A percentile compares a stretch with the other conserved stretches of the same genome.
These are phyloP conservation scores for Dictyostelium capitatum DNA, from an alignment of 78 protist species.

Conservation along the genomic window DNA sequence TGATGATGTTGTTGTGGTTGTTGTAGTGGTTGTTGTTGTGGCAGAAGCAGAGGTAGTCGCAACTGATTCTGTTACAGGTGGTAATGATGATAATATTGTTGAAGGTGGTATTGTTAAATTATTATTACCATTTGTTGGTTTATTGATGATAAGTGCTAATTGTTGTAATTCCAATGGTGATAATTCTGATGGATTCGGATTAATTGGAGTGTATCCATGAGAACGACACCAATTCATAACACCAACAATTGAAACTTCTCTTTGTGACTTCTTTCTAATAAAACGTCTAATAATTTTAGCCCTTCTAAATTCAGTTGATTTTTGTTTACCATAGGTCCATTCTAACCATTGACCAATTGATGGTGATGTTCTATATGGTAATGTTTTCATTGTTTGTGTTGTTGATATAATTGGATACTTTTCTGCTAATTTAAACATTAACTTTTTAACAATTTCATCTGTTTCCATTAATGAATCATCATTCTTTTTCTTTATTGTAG, in stretches of 20 bases:
- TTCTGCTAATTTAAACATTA: not conserved
- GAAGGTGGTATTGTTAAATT: not conserved
- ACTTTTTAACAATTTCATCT: constrained; percentile 1
- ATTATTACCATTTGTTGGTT: not conserved
- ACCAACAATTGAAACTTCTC: not conserved
- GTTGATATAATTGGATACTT: constrained; percentile 31
- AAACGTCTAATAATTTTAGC: constrained; percentile 7
- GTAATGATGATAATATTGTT: not conserved
- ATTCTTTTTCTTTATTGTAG: not conserved
- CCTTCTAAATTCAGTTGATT: constrained; percentile 49
- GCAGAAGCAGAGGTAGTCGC: not conserved
- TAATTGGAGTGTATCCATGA: constrained; percentile 24
- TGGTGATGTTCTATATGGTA: constrained; percentile 25
- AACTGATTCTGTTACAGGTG: not conserved
- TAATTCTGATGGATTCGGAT: too few relatives aligned
- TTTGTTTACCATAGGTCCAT: constrained; percentile 67
- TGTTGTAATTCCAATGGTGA: too few relatives aligned
- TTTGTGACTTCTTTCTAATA: not conserved
- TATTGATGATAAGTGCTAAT: too few relatives aligned
- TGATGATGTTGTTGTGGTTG: not conserved
- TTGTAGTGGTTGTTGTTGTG: not conserved
- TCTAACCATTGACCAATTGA: constrained; percentile 17
- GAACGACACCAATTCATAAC: constrained; percentile 49
- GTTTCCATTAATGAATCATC: not conserved
- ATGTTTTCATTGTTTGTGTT: not conserved